Percentiles rank a stretch among this genome's conserved stretches.
phyloP scores from a whole-genome alignment of 352 stramenopile species.

The Pythium sukuiense region DNA sequence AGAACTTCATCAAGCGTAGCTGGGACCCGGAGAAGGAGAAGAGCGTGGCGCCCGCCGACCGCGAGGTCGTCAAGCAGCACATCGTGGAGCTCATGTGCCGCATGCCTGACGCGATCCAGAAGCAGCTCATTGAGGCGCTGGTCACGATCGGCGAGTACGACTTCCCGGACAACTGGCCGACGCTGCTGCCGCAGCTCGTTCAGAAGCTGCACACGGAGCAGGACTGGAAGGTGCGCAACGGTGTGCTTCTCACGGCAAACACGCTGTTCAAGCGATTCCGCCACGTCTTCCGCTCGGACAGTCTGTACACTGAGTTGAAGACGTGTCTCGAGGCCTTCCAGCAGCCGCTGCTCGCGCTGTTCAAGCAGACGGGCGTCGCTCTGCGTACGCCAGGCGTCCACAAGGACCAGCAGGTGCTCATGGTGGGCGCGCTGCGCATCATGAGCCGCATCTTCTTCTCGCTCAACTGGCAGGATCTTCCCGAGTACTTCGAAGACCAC shows the following conservation, averaged over 20 bases:
- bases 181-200: slow-evolving; percentile 94
- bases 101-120: slow-evolving; percentile 91
- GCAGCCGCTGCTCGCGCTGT: slow-evolving; percentile 74
- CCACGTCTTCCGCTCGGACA: slow-evolving; percentile 96
- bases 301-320: slow-evolving; percentile 94
- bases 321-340: slow-evolving; percentile 93
- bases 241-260: slow-evolving; percentile 97
- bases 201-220: slow-evolving; percentile 87
- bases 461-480: slow-evolving; percentile 98
- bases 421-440: slow-evolving; percentile 85
- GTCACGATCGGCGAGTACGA: slow-evolving; percentile 96
- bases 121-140: slow-evolving; percentile 96
- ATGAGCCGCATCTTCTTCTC: slow-evolving; percentile 98
- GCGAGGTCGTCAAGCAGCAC: slow-evolving; percentile 95
- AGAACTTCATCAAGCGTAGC: slow-evolving; percentile 98
- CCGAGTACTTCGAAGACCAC: slow-evolving; percentile 99
- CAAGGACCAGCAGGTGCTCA: slow-evolving; percentile 58
- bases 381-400: slow-evolving; percentile 43
- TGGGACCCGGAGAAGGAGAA: slow-evolving; percentile 92
- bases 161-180: slow-evolving; percentile 96
- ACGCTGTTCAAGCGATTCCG: slow-evolving; percentile 98
- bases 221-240: slow-evolving; percentile 93
- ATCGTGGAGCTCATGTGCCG: slow-evolving; percentile 99
- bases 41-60: slow-evolving; percentile 84
- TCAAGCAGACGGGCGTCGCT: slow-evolving; percentile 63